Percentiles rank a stretch among this genome's conserved stretches.
These are phyloP conservation scores for Pharus latifolius DNA, from an alignment of 176 grass and related monocot species.

Conservation along the genomic window DNA sequence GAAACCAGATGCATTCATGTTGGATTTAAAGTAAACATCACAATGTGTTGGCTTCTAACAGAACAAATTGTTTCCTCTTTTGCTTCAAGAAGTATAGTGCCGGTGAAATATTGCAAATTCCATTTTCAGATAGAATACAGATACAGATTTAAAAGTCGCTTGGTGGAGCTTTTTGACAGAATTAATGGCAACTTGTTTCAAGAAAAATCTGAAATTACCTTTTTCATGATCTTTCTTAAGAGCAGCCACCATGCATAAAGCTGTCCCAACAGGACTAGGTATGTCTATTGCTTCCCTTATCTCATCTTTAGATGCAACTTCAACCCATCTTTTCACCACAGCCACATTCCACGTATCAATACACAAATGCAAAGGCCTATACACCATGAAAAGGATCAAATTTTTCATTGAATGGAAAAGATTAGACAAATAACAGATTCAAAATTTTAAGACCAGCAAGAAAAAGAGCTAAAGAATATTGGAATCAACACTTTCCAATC, in stretches of 20 bases:
- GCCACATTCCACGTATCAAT: constrained; percentile 78
- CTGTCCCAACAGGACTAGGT: constrained; percentile 66
- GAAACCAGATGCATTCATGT: no score
- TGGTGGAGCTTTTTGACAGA: background rate
- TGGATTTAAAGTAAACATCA: no score
- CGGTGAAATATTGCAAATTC: no score
- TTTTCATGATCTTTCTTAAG: constrained; percentile 96
- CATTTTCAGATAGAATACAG: no score
- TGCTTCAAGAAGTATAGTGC: no score
- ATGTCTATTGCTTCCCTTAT: constrained; percentile 69
- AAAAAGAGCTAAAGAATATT: background rate
- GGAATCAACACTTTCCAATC: background rate
- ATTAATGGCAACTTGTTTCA: background rate
- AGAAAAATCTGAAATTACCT: constrained; percentile 46
- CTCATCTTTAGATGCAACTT: constrained; percentile 71
- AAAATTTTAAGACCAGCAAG: background rate
- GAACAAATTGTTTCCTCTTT: no score
- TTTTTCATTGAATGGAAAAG: constrained; percentile 8
- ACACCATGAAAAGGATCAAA: constrained; percentile 15
- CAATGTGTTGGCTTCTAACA: no score
- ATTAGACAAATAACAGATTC: background rate
- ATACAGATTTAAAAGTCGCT: no score
- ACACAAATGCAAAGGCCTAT: constrained; percentile 93
- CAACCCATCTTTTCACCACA: constrained; percentile 85
- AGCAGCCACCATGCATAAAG: constrained; percentile 93